These are phyloP conservation scores for Ophiostoma australiae DNA, from an alignment of 2,329 filamentous ascomycete species.

Conservation along the genomic window DNA sequence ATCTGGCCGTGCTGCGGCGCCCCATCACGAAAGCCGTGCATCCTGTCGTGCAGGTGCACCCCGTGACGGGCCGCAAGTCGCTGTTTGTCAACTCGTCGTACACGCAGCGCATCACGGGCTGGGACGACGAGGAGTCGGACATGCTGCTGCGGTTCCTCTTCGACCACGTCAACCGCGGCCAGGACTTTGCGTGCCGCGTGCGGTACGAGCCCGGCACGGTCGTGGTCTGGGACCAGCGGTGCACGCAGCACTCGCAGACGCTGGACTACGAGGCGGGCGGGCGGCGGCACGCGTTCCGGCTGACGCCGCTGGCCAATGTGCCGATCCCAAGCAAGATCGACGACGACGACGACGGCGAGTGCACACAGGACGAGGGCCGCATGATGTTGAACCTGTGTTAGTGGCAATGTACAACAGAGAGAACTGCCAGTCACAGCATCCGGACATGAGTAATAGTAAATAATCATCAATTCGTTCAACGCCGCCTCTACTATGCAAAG, in stretches of 20 bases:
- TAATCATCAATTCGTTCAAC: conserved; percentile 7
- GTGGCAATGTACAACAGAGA: background rate
- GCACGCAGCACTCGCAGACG: conserved; percentile 29
- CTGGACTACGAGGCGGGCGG: conserved; percentile 27
- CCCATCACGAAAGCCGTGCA: conserved; percentile 63
- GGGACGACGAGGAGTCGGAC: conserved; percentile 83
- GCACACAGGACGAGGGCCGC: conserved; percentile 23
- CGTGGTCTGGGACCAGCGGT: conserved; percentile 38
- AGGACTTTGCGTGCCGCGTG: conserved; percentile 45
- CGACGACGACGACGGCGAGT: conserved; percentile 27
- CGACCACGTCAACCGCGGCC: conserved; percentile 42
- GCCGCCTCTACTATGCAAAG: background rate
- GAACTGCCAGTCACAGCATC: background rate
- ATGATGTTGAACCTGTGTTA: conserved; percentile 26
- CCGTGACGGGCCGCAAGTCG: conserved; percentile 76
- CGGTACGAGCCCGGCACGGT: conserved; percentile 45
- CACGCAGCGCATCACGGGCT: conserved; percentile 61
- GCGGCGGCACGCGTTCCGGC: conserved; percentile 31
- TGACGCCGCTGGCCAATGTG: conserved; percentile 37
- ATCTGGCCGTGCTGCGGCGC: conserved; percentile 28
- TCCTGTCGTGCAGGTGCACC: conserved; percentile 75
- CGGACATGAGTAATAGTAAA: background rate
- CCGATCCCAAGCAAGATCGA: conserved; percentile 38
- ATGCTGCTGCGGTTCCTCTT: conserved; percentile 40
- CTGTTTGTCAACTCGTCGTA: conserved; percentile 66